Evolutionary conservation across 768 basidiomycete species (phyloP).

Genomic region (Butyriboletus loyo): DNA sequence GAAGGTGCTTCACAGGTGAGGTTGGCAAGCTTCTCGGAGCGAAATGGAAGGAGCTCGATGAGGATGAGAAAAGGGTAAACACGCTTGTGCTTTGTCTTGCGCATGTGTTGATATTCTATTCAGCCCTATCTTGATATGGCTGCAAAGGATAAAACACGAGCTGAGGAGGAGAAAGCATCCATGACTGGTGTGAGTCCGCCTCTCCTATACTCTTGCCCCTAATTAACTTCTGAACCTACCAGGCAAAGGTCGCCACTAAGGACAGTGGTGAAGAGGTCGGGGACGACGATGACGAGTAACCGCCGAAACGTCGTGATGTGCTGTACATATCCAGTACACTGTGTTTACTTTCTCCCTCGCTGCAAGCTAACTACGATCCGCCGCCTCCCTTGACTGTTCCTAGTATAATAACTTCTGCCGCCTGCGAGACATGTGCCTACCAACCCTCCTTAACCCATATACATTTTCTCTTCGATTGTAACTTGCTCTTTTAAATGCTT

Average conservation of each 20-base stretch:
- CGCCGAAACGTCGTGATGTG: conserved; percentile 3
- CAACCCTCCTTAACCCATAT: conserved; percentile 17
- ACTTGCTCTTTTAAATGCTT: conserved; percentile 19
- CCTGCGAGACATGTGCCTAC: conserved; percentile 29
- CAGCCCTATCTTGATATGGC: conserved; percentile 91
- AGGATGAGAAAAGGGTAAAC: conserved; percentile 85
- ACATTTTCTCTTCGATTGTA: conserved; percentile 14
- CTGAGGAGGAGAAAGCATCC: conserved; percentile 72
- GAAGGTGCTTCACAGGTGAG: conserved; percentile 54
- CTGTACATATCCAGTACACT: conserved; percentile 19
- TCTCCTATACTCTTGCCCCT: background rate
- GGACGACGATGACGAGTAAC: conserved; percentile 45
- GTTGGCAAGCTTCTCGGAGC: conserved; percentile 93
- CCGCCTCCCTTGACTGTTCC: conserved; percentile 4
- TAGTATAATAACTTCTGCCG: conserved; percentile 19
- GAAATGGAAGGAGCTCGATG: conserved; percentile 95
- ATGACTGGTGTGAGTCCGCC: conserved; percentile 36
- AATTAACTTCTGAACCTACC: background rate
- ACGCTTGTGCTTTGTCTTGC: background rate
- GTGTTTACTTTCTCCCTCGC: conserved; percentile 3
- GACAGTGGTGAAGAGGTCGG: conserved; percentile 35
- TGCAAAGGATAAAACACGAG: conserved; percentile 80
- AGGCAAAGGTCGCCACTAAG: conserved; percentile 35
- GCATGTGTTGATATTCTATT: conserved; percentile 7
- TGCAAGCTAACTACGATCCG: conserved; percentile 20